Conservation (phyloP, 2,329 filamentous ascomycete genomes). For the Sclerotinia minor region DNA sequence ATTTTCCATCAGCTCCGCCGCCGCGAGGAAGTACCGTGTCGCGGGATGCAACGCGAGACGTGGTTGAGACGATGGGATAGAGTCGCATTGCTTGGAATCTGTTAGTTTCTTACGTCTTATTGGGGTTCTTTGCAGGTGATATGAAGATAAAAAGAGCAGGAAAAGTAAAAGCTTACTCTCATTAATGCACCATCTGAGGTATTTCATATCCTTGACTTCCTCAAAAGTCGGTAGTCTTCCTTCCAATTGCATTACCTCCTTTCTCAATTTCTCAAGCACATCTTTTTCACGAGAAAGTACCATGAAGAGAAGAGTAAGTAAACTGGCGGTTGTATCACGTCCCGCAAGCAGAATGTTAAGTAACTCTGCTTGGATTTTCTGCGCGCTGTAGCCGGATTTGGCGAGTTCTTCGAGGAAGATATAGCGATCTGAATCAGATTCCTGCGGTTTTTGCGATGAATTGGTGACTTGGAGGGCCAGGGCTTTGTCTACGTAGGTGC, state of each 20-base stretch:
- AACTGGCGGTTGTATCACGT: slow-evolving; percentile 29
- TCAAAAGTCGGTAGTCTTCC: slow-evolving; percentile 24
- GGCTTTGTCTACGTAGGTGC: slow-evolving; percentile 36
- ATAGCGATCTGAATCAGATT: slow-evolving; percentile 27
- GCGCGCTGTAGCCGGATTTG: slow-evolving; percentile 28
- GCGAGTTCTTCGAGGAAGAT: slow-evolving; percentile 43
- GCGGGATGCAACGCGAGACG: slow-evolving; percentile 49
- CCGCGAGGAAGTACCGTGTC: slow-evolving; percentile 46
- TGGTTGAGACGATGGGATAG: slow-evolving; percentile 51
- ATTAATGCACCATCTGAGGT: slow-evolving; percentile 33
- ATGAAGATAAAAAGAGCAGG: slow-evolving; percentile 23
- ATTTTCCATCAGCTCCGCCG: slow-evolving; percentile 41
- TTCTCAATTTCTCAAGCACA: slow-evolving; percentile 43
- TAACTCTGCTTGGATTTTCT: slow-evolving; percentile 33
- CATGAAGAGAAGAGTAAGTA: slow-evolving; percentile 39
- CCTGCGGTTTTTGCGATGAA: slow-evolving; percentile 43
- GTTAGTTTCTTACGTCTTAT: slow-evolving; percentile 34
- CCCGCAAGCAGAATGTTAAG: slow-evolving; percentile 30
- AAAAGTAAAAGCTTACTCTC: slow-evolving; percentile 43
- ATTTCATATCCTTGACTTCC: slow-evolving; percentile 31
- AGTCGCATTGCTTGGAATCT: slow-evolving; percentile 48
- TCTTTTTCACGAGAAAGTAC: slow-evolving; percentile 27
- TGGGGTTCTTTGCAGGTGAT: slow-evolving; percentile 36
- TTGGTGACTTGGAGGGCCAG: slow-evolving; percentile 42
- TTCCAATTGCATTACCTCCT: slow-evolving; percentile 35